A percentile compares a stretch with the other conserved stretches of the same genome.
Conservation (phyloP, 2,329 filamentous ascomycete genomes). For the Colletotrichum chlorophyti region DNA sequence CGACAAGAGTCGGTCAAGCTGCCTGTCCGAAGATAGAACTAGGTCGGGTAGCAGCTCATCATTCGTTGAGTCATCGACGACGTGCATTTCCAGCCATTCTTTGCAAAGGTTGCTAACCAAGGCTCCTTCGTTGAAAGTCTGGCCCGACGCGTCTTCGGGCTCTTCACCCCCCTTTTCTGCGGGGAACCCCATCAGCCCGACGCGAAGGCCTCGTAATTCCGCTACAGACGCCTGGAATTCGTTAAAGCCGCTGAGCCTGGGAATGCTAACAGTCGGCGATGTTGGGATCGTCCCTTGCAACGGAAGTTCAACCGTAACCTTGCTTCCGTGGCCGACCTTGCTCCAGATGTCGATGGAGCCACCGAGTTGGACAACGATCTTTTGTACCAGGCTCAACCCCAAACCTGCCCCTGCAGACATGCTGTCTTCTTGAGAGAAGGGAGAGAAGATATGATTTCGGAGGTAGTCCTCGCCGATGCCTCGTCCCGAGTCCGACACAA, state of each 20-base stretch:
- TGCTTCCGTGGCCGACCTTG: conserved; percentile 43
- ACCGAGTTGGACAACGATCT: conserved; percentile 63
- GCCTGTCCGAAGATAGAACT: conserved; percentile 32
- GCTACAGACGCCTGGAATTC: conserved; percentile 37
- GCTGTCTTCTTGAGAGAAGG: conserved; percentile 69
- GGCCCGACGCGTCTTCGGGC: not conserved
- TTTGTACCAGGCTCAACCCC: conserved; percentile 69
- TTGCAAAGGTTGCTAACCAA: conserved; percentile 37
- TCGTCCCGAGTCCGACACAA: conserved; percentile 68
- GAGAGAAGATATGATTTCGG: conserved; percentile 64
- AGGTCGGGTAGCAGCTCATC: conserved; percentile 33
- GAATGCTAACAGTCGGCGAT: not conserved
- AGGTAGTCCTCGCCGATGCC: conserved; percentile 71
- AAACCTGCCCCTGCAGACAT: conserved; percentile 68
- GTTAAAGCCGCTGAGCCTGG: conserved; percentile 30
- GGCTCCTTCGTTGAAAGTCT: conserved; percentile 25
- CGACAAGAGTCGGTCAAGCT: not conserved
- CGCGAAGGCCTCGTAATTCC: conserved; percentile 39
- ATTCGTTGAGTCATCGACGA: conserved; percentile 30
- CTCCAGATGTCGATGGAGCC: conserved; percentile 66
- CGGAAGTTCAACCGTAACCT: conserved; percentile 40
- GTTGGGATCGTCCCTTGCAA: conserved; percentile 29
- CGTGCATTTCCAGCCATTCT: conserved; percentile 41
- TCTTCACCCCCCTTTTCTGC: not conserved
- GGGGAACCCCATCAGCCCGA: conserved; percentile 34